These are phyloP conservation scores for Cystobasidium slooffiae DNA, from an alignment of 1,284 basidiomycete species.

Conservation along the genomic window DNA sequence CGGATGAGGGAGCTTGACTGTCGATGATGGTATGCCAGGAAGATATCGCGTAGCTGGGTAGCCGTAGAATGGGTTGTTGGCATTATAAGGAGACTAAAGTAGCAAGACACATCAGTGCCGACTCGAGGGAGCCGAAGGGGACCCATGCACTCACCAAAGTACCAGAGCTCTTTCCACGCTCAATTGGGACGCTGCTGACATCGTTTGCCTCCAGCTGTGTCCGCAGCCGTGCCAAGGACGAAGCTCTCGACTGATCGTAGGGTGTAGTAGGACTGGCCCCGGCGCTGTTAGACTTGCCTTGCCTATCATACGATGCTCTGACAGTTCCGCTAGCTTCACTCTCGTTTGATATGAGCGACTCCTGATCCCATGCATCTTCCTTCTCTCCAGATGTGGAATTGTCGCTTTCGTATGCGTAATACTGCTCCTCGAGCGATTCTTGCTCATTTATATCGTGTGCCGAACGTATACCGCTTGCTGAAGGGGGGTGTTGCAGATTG, in stretches of 20 bases:
- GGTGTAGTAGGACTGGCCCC: neutral
- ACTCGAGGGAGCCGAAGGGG: neutral
- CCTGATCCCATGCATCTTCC: constrained; percentile 25
- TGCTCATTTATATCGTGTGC: neutral
- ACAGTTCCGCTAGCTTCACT: neutral
- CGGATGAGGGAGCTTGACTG: constrained; percentile 54
- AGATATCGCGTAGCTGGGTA: constrained; percentile 66
- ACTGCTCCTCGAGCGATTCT: constrained; percentile 23
- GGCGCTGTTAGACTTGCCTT: neutral
- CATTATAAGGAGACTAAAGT: constrained; percentile 56
- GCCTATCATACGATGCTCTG: neutral
- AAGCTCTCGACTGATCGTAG: neutral
- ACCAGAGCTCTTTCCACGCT: constrained; percentile 1
- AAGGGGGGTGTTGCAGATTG: neutral
- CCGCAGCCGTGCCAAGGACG: constrained; percentile 30
- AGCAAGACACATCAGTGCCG: neutral
- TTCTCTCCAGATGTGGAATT: neutral
- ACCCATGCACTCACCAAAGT: neutral
- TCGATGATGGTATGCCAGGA: constrained; percentile 41
- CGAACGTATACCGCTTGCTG: neutral
- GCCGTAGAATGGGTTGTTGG: constrained; percentile 78
- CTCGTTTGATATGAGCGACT: constrained; percentile 24
- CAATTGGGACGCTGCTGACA: constrained; percentile 10
- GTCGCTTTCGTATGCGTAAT: constrained; percentile 17
- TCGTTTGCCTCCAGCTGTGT: constrained; percentile 33